Evolutionary conservation across 139 green algal genomes (phyloP), one percentile per base, ranked within the genome.

Genomic region (Volvox africanus): DNA sequence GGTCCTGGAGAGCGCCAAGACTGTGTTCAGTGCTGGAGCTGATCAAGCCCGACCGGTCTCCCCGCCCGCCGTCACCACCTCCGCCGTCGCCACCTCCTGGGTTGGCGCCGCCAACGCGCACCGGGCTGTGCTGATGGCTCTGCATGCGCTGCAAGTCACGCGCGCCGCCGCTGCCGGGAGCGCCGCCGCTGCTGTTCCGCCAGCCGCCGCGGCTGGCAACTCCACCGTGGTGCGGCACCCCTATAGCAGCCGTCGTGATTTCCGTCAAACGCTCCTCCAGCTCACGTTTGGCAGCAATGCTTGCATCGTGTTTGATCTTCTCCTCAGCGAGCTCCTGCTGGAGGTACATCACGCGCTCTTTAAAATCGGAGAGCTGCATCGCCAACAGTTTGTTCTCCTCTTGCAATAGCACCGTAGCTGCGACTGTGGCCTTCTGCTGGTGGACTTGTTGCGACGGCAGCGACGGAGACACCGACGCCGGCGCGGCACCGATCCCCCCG

Each of bases 341-440:
- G 21, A 91, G 87, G 33, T 91, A 91, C 71, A 85, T 91, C 19
- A 91, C 61, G 0, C 87, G 87, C 33, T 91, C 87, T 77, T 91
- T 91, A 61, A 91, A 91, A 61, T 91, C 87, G 3, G 76, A 61
- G 5, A 91, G 87, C 87, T 86, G 76, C 76, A 69, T 17, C 18
- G 76, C n/a, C 16, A 91, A 77, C 61, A 86, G 77, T 61, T 44
- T 30, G 0, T 61, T 36, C 50, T 90, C 86, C 71, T 90, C 73
- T 55, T 69, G 32, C 12, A 84, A 44, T 55, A 85, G 75, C 33
- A 65, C 61, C 24, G 55, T 32, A 1, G 87, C 87, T 24, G 76
- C 76, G 32, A 79, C 76, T 6, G 75, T 33, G 2, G 87, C 87
- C 87, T 91, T 86, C 26, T 50, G 32, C 44, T 86, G 87, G 5